These are phyloP conservation scores for Leccinum cinnamomeum DNA, from an alignment of 1,284 basidiomycete genomes.

Conservation along the genomic window DNA sequence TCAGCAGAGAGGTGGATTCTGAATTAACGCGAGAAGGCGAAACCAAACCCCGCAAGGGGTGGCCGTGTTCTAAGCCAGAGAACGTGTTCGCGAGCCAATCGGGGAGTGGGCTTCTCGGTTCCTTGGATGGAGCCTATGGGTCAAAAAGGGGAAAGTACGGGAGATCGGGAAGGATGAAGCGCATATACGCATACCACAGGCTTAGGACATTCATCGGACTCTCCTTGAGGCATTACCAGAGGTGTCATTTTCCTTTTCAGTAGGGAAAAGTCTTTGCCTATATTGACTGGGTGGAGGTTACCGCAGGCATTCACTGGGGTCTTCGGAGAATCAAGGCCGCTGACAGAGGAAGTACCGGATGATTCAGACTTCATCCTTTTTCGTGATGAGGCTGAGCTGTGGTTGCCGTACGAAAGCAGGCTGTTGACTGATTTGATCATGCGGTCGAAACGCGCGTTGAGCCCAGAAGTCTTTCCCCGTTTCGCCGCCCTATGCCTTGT, in stretches of 20 bases:
- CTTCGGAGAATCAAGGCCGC: slow-evolving; percentile 41
- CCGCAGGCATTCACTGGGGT: slow-evolving; percentile 36
- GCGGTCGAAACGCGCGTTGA: slow-evolving; percentile 61
- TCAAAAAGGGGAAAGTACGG: slow-evolving; percentile 18
- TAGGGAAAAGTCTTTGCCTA: slow-evolving; percentile 44
- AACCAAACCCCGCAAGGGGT: slow-evolving; percentile 48
- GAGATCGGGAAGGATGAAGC: slow-evolving; percentile 13
- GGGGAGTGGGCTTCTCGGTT: slow-evolving; percentile 37
- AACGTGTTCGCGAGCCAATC: slow-evolving; percentile 49
- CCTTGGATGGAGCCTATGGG: slow-evolving; percentile 18
- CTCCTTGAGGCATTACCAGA: slow-evolving; percentile 7
- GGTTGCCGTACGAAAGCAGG: slow-evolving; percentile 30
- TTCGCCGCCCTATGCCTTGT: slow-evolving; percentile 34
- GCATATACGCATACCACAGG: slow-evolving; percentile 39
- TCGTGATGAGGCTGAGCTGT: slow-evolving; percentile 22
- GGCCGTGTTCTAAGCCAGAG: slow-evolving; percentile 38
- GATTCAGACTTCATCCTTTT: slow-evolving; percentile 36
- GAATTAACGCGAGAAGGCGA: slow-evolving; percentile 20
- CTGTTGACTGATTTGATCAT: slow-evolving; percentile 61
- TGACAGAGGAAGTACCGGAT: slow-evolving; percentile 46
- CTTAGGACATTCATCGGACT: slow-evolving; percentile 8
- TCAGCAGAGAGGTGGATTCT: slow-evolving; percentile 3
- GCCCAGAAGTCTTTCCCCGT: slow-evolving; percentile 46
- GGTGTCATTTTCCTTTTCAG: slow-evolving; percentile 41
- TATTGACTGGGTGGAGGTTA: slow-evolving; percentile 32